These are phyloP conservation scores for Monosporascus sp. DNA, from an alignment of 2,329 filamentous ascomycete species.

Conservation along the genomic window DNA sequence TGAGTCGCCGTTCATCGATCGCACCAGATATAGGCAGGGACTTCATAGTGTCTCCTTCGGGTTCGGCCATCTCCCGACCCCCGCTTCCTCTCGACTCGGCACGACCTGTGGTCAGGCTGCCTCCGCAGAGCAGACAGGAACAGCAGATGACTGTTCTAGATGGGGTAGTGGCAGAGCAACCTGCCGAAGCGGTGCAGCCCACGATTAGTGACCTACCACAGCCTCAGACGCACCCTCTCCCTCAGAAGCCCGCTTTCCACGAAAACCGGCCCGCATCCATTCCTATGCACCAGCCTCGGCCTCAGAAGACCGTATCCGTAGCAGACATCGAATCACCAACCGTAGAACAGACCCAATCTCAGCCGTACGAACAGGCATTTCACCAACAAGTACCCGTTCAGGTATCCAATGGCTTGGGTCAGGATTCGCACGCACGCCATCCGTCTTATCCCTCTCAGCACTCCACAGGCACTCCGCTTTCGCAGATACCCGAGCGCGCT, in stretches of 20 bases:
- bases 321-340: constrained; percentile 86
- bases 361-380: constrained; percentile 71
- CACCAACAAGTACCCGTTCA: constrained; percentile 88
- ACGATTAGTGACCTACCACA: constrained; percentile 50
- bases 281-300: constrained; percentile 89
- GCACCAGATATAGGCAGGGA: constrained; percentile 64
- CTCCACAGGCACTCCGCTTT: constrained; percentile 73
- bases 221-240: constrained; percentile 53
- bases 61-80: constrained; percentile 68
- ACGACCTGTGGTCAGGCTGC: constrained; percentile 77
- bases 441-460: constrained; percentile 65
- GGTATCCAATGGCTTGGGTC: constrained; percentile 51
- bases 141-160: constrained; percentile 21
- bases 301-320: constrained; percentile 90
- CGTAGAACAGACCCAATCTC: constrained; percentile 42
- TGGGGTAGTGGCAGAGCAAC: constrained; percentile 15
- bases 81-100: constrained; percentile 54
- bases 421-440: constrained; percentile 61
- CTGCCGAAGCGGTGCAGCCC: constrained; percentile 23
- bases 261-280: constrained; percentile 49
- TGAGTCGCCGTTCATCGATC: constrained; percentile 83
- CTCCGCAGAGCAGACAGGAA: constrained; percentile 48
- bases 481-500: constrained; percentile 87
- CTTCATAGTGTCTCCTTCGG: constrained; percentile 72
- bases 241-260: constrained; percentile 53